Percentiles rank a stretch among this genome's conserved stretches.
Evolutionary conservation across 768 basidiomycete genomes (phyloP).

Genomic region (Exidia glandulosa): DNA sequence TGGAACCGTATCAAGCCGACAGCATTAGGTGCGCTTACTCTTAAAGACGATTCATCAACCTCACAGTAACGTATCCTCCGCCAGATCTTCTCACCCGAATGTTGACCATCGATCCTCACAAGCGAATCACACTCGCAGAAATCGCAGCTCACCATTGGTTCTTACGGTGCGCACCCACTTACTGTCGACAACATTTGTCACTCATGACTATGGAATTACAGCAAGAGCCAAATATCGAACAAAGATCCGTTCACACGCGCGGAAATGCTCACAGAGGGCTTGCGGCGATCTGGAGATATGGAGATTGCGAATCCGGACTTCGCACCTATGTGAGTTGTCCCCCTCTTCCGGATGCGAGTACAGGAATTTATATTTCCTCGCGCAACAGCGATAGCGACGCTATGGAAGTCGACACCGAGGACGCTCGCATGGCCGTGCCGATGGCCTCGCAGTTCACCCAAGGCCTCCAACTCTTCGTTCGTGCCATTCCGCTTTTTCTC

Average conservation of each 20-base stretch:
- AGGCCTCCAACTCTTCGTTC: constrained; percentile 68
- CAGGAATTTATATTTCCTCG: background rate
- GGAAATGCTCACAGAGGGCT: constrained; percentile 52
- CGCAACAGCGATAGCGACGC: constrained; percentile 5
- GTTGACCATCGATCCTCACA: constrained; percentile 55
- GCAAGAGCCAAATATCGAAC: constrained; percentile 59
- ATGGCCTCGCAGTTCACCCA: constrained; percentile 67
- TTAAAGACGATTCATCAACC: background rate
- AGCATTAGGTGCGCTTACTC: constrained; percentile 45
- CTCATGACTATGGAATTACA: constrained; percentile 14
- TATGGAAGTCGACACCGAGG: constrained; percentile 47
- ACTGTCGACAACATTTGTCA: constrained; percentile 1
- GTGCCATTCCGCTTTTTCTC: constrained; percentile 18
- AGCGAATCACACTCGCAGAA: constrained; percentile 54
- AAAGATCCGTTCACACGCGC: constrained; percentile 46
- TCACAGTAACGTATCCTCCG: constrained; percentile 13
- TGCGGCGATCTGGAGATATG: constrained; percentile 66
- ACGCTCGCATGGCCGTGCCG: constrained; percentile 46
- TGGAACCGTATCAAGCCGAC: constrained; percentile 59
- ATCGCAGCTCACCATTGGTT: constrained; percentile 63
- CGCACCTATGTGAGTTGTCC: constrained; percentile 19
- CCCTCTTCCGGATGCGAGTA: background rate
- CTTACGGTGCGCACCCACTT: constrained; percentile 35
- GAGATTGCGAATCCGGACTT: constrained; percentile 53
- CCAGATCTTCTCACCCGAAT: constrained; percentile 68